phyloP scores from a whole-genome alignment of 73 alveolate species.

The Breviolum minutum region DNA sequence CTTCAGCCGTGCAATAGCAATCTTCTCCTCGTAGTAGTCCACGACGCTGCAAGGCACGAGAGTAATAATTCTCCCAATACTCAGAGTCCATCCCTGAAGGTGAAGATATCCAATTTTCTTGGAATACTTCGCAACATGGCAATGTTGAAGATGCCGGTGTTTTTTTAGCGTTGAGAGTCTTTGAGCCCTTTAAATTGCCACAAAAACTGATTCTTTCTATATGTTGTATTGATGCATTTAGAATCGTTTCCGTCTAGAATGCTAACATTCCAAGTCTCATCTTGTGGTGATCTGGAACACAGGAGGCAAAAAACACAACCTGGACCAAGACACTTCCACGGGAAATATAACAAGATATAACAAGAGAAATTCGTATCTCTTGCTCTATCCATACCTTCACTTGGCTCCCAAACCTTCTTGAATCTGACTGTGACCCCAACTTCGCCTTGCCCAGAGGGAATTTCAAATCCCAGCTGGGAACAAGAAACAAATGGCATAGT shows the following conservation, averaged over 20 bases:
- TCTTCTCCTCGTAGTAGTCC: conserved; percentile 26
- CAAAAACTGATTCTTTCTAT: no score
- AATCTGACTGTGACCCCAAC: conserved; percentile 35
- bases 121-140: not conserved
- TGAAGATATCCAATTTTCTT: not conserved
- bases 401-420: conserved; percentile 45
- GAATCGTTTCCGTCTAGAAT: no score
- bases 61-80: conserved; percentile 58
- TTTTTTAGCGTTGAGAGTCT: no score
- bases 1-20: conserved; percentile 18
- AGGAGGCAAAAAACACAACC: no score
- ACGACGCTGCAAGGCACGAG: conserved; percentile 7
- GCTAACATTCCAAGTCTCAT: no score
- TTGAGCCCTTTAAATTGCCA: no score
- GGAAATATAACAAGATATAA: no score
- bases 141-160: no score
- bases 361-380: no score
- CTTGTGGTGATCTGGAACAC: no score
- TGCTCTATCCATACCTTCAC: not conserved
- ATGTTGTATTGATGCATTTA: no score
- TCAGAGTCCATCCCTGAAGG: not conserved
- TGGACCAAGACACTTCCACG: no score
- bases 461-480: not conserved
- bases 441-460: not conserved
- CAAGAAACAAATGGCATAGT: not conserved